These are phyloP conservation scores for Umbelopsis ramanniana DNA, from an alignment of 192 early-diverging fungal species.

Conservation along the genomic window DNA sequence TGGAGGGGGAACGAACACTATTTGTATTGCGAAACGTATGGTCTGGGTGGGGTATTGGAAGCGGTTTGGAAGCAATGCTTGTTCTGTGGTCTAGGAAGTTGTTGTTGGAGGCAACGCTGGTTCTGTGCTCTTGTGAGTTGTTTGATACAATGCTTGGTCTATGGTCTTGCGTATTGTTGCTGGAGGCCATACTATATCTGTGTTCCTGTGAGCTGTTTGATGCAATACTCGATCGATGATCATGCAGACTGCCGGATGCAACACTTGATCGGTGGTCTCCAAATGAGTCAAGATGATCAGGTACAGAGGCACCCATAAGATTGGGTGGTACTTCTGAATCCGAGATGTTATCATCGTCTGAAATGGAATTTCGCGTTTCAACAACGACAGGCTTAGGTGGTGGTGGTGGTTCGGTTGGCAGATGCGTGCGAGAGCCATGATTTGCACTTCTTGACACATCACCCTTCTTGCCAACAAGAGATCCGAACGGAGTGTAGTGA, in stretches of 20 bases:
- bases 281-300: not conserved
- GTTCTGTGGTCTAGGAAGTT: not conserved
- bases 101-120: not conserved
- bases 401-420: not conserved
- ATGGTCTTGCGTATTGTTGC: not conserved
- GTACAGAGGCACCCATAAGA: not conserved
- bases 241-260: too few relatives aligned
- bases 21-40: not conserved
- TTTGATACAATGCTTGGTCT: too few relatives aligned
- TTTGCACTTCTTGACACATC: not conserved
- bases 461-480: not conserved
- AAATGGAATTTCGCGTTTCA: constrained; percentile 7
- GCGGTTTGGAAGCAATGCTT: not conserved
- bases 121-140: not conserved
- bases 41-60: not conserved
- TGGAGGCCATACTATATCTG: not conserved
- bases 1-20: not conserved
- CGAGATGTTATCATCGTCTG: not conserved
- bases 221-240: not conserved
- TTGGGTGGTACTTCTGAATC: not conserved
- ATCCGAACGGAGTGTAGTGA: not conserved
- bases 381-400: not conserved
- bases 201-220: not conserved
- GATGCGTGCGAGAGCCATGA: not conserved
- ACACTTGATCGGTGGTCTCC: not conserved